Evolutionary conservation across 176 grass and related monocot genomes (phyloP).

Genomic region (Guadua angustifolia): DNA sequence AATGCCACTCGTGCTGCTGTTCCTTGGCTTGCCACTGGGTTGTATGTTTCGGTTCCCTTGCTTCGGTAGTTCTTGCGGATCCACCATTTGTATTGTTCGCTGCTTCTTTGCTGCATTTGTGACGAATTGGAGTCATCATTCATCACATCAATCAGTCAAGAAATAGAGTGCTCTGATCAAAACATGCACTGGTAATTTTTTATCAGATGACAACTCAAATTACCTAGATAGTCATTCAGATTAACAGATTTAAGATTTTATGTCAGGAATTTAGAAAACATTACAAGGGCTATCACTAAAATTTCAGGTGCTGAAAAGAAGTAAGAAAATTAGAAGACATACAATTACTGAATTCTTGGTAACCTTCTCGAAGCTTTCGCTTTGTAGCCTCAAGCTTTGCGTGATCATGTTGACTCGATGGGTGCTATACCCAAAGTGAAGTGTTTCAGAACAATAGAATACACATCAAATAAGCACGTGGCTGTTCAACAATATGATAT

Average conservation of each 20-base stretch:
- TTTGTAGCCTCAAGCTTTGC: constrained; percentile 62
- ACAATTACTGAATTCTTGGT: constrained; percentile 70
- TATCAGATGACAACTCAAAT: not conserved
- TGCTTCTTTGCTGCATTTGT: constrained; percentile 63
- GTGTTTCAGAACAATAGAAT: constrained; percentile 4
- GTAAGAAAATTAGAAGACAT: not conserved
- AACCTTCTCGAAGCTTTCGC: constrained; percentile 69
- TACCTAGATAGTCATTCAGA: not conserved
- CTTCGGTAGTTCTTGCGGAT: constrained; percentile 65
- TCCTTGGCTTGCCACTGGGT: constrained; percentile 41
- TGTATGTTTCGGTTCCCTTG: constrained; percentile 43
- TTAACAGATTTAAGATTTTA: not conserved
- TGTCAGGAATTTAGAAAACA: not conserved
- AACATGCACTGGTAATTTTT: not conserved
- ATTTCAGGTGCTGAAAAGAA: not conserved
- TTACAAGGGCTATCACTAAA: not conserved
- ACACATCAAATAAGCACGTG: not conserved
- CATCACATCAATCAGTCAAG: not conserved
- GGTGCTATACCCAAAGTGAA: constrained; percentile 25
- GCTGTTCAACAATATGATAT: not conserved
- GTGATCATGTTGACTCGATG: not conserved
- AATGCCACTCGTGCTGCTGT: constrained; percentile 18
- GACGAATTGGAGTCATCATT: not conserved
- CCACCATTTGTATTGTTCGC: constrained; percentile 69
- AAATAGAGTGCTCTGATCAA: not conserved